Evolutionary conservation across 2,329 filamentous ascomycete genomes (phyloP).

Genomic region (Sordariomycetes sp.): DNA sequence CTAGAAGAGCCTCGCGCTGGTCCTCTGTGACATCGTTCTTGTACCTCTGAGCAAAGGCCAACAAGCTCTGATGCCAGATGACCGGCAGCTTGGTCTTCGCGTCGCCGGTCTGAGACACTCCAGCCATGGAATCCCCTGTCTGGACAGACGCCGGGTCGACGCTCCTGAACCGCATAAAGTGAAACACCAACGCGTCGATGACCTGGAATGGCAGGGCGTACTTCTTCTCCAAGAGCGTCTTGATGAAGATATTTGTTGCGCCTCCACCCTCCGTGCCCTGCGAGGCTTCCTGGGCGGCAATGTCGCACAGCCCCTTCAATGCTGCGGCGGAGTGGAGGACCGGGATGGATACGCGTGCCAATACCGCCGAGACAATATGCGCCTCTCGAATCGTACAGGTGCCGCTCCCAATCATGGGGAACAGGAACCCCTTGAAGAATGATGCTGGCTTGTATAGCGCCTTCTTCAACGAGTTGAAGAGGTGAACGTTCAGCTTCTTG

Average conservation of each 20-base stretch:
- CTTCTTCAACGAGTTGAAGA: conserved; percentile 90
- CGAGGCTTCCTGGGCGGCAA: conserved; percentile 82
- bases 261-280: conserved; percentile 79
- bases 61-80: conserved; percentile 89
- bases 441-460: conserved; percentile 86
- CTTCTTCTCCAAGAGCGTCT: conserved; percentile 87
- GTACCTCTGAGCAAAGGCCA: conserved; percentile 90
- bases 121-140: conserved; percentile 42
- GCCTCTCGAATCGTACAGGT: conserved; percentile 91
- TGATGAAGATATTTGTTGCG: conserved; percentile 92
- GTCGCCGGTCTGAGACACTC: conserved; percentile 33
- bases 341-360: conserved; percentile 77
- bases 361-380: conserved; percentile 79
- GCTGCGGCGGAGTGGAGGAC: conserved; percentile 90
- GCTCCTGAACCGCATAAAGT: conserved; percentile 83
- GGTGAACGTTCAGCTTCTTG: conserved; percentile 89
- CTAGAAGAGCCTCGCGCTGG: conserved; percentile 81
- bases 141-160: conserved; percentile 51
- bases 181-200: conserved; percentile 89
- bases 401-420: conserved; percentile 75
- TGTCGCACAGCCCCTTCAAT: conserved; percentile 85
- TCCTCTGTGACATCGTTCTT: conserved; percentile 95
- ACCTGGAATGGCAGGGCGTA: conserved; percentile 94
- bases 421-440: conserved; percentile 95
- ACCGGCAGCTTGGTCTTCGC: conserved; percentile 66